A percentile compares a stretch with the other conserved stretches of the same genome.
These are phyloP conservation scores for Colletotrichum caudatum DNA, from an alignment of 2,329 filamentous ascomycete genomes.

Conservation along the genomic window DNA sequence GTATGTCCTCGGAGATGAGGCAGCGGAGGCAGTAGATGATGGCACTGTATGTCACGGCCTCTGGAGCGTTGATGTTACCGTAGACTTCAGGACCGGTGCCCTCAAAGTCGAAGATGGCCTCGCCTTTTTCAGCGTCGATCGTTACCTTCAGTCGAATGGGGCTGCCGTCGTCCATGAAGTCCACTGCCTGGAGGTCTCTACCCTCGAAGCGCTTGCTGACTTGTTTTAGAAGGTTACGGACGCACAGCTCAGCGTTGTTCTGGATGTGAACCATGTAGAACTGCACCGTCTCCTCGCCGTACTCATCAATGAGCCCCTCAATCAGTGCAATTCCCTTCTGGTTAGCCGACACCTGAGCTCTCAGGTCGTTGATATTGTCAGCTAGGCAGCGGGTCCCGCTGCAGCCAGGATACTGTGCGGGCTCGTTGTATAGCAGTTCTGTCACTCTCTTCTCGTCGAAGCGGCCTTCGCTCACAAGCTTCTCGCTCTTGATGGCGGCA, in stretches of 20 bases:
- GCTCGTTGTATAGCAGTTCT: slow-evolving; percentile 78
- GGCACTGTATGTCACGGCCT: slow-evolving; percentile 86
- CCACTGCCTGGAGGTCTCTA: slow-evolving; percentile 75
- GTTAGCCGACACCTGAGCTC: slow-evolving; percentile 86
- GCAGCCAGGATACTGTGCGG: slow-evolving; percentile 79
- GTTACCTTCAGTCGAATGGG: slow-evolving; percentile 80
- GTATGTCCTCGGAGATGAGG: slow-evolving; percentile 84
- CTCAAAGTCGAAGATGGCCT: slow-evolving; percentile 83
- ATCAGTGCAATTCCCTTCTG: slow-evolving; percentile 89
- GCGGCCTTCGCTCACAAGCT: slow-evolving; percentile 79
- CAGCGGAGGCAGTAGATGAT: slow-evolving; percentile 88
- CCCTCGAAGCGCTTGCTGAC: slow-evolving; percentile 78
- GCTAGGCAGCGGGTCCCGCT: slow-evolving; percentile 82
- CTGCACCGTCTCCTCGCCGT: slow-evolving; percentile 81
- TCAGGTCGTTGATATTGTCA: slow-evolving; percentile 86
- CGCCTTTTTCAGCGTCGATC: slow-evolving; percentile 80
- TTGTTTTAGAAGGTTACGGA: slow-evolving; percentile 78
- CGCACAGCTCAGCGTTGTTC: slow-evolving; percentile 80
- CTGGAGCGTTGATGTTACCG: slow-evolving; percentile 83
- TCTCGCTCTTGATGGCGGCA: slow-evolving; percentile 72
- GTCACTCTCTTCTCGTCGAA: slow-evolving; percentile 84
- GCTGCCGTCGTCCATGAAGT: slow-evolving; percentile 88
- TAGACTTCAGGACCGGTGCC: slow-evolving; percentile 86
- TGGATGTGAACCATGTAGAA: slow-evolving; percentile 89
- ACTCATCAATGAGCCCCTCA: slow-evolving; percentile 79